Base-by-base conservation (phyloP, 805 yeast genomes). In the Priceomyces melissophilus region DNA sequence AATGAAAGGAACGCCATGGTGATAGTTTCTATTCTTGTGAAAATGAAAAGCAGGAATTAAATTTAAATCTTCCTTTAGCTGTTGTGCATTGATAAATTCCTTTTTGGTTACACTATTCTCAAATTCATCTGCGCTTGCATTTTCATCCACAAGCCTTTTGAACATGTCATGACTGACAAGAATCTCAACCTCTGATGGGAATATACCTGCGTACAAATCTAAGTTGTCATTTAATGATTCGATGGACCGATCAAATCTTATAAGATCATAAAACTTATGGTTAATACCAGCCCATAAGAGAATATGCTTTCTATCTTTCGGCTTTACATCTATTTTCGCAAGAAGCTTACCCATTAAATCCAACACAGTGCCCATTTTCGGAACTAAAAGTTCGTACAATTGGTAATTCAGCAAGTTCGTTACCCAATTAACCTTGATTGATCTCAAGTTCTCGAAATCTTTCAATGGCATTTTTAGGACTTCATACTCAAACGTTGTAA, bases 1-100 rank as follows among this genome's bases (percentile, higher is more conserved):
- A 8, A 85, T 65, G 57, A 90, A 90, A 3, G 97, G 95, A 37
- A 84, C 71, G n/a, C 96, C 90, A 60, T 90, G 98, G 15, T 76
- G 69, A 46, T 69, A 70, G 33, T 69, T 73, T 17, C 82, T 70
- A 31, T 82, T 85, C 50, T 84, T 86, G 59, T 82, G 77, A 63
- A 83, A 90, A 56, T 89, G 96, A 48, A 80, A 71, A 2, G 83
- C 95, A 3, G 85, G 76, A 2, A 86, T 73, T 32, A 84, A 53
- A 50, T 69, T 73, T 48, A 53, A 55, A 33, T 37, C 61, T 39
- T 57, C 65, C 46, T 42, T 54, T 52, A 49, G 48, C 31, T 44
- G 47, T 45, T 50, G 60, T 3, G 63, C 53, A 28, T 49, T 12
- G 32, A 48, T 33, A 37, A 47, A 54, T 43, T 64, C 69, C 27